These are phyloP conservation scores for Chloropicon primus DNA, from an alignment of 139 green algal species.

Conservation along the genomic window DNA sequence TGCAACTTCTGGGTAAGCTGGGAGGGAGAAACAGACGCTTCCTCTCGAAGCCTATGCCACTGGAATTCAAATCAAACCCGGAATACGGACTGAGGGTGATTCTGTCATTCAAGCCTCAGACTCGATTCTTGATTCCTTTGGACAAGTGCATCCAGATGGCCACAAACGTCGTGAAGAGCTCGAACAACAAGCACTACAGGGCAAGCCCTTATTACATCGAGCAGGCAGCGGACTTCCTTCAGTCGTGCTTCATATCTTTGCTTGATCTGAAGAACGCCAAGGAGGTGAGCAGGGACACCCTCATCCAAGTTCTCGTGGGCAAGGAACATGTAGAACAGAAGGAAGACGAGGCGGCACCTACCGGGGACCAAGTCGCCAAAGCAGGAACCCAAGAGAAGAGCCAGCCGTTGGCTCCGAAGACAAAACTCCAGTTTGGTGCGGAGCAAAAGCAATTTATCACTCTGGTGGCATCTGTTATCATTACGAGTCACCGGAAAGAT, in stretches of 20 bases:
- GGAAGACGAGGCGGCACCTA: no score
- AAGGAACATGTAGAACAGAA: no score
- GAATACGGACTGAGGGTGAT: conserved; percentile 92
- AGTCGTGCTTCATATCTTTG: neutral
- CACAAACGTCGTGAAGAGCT: neutral
- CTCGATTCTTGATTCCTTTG: conserved; percentile 84
- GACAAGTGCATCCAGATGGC: conserved; percentile 55
- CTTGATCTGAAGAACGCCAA: neutral
- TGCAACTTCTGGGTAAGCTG: conserved; percentile 89
- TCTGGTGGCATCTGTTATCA: neutral
- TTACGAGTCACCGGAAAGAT: neutral
- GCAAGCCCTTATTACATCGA: neutral
- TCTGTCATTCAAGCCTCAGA: conserved; percentile 74
- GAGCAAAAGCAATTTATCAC: neutral
- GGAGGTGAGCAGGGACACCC: neutral
- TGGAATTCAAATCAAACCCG: conserved; percentile 77
- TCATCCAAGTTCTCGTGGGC: neutral
- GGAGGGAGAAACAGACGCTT: conserved; percentile 80
- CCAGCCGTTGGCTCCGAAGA: neutral
- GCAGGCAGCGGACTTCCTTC: neutral
- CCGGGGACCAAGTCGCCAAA: no score
- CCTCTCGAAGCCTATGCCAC: conserved; percentile 44
- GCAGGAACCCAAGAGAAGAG: neutral
- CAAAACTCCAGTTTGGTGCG: neutral
- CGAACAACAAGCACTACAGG: neutral